Percentiles rank a stretch among this genome's conserved stretches.
These are phyloP conservation scores for Cladophialophora exuberans DNA, from an alignment of 2,329 filamentous ascomycete species.

Conservation along the genomic window DNA sequence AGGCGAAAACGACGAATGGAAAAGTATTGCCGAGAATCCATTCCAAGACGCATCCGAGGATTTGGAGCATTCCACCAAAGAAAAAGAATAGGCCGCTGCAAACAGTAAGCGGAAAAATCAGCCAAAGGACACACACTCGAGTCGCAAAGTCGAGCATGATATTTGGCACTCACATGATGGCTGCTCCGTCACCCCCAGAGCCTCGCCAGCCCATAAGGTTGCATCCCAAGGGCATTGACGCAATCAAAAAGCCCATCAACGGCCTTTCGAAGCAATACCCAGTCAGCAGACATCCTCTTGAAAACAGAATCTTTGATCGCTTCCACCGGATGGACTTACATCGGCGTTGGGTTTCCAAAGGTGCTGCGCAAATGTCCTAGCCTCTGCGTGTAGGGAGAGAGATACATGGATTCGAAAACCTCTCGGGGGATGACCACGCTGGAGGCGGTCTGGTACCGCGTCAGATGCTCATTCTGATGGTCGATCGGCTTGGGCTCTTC, in stretches of 20 bases:
- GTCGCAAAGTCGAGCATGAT: constrained; percentile 37
- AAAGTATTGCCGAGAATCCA: constrained; percentile 52
- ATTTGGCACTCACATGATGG: constrained; percentile 37
- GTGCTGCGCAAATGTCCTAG: constrained; percentile 17
- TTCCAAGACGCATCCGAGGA: constrained; percentile 22
- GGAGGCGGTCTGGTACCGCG: constrained; percentile 15
- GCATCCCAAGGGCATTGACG: constrained; percentile 18
- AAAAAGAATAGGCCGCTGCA: constrained; percentile 27
- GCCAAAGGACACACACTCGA: not conserved
- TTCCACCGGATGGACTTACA: constrained; percentile 30
- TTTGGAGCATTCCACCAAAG: constrained; percentile 36
- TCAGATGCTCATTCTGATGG: constrained; percentile 15
- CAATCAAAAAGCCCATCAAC: constrained; percentile 46
- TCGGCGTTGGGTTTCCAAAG: constrained; percentile 37
- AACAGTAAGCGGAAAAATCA: constrained; percentile 36
- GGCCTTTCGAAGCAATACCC: constrained; percentile 1
- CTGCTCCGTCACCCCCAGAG: constrained; percentile 43
- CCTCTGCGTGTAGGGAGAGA: constrained; percentile 8
- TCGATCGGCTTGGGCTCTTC: not conserved
- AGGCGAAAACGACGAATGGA: constrained; percentile 58
- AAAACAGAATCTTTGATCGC: not conserved
- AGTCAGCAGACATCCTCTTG: not conserved
- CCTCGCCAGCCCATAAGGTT: constrained; percentile 62
- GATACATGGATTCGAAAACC: constrained; percentile 18
- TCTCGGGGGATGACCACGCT: constrained; percentile 18